Evolutionary conservation across 352 stramenopile species (phyloP).

Genomic region (Globisporangium cystogenes): DNA sequence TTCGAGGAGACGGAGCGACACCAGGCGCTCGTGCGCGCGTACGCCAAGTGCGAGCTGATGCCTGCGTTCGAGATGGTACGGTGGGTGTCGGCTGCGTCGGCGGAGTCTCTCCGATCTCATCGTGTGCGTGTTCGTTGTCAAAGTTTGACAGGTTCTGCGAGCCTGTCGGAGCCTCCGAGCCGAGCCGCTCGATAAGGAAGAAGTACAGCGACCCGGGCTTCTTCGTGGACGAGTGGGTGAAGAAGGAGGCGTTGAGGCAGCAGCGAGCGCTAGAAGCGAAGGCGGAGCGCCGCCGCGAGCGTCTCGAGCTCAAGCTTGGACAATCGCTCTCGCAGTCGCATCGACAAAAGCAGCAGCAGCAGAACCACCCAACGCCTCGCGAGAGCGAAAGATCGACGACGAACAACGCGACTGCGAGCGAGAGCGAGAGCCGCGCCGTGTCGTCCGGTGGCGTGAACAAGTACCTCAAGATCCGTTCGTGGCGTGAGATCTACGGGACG

Average conservation of each 20-base stretch:
- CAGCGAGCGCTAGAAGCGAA: slow-evolving; percentile 28
- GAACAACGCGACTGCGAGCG: slow-evolving; percentile 4
- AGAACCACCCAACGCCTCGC: slow-evolving; percentile 13
- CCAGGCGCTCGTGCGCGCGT: slow-evolving; percentile 17
- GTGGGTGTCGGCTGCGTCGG: background rate
- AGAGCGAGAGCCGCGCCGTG: slow-evolving; percentile 13
- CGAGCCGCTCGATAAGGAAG: slow-evolving; percentile 20
- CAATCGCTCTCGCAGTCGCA: slow-evolving; percentile 3
- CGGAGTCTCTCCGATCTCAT: background rate
- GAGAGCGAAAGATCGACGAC: slow-evolving; percentile 17
- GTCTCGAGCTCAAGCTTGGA: slow-evolving; percentile 9
- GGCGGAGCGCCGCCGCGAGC: slow-evolving; percentile 18
- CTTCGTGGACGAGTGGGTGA: slow-evolving; percentile 57
- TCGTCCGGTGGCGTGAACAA: slow-evolving; percentile 14
- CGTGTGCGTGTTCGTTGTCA: no score
- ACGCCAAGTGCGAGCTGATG: slow-evolving; percentile 31
- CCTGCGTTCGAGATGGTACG: slow-evolving; percentile 36
- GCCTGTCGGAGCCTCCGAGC: background rate
- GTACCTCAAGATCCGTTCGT: slow-evolving; percentile 56
- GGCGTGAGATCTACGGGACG: slow-evolving; percentile 57
- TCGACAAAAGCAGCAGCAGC: slow-evolving; percentile 9
- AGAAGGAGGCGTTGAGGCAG: slow-evolving; percentile 28
- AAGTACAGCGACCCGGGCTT: slow-evolving; percentile 60
- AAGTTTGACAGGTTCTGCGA: slow-evolving; percentile 36
- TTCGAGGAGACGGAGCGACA: slow-evolving; percentile 8